phyloP scores from a whole-genome alignment of 2,329 filamentous ascomycete species.

The Ophiosphaerella herpotricha region DNA sequence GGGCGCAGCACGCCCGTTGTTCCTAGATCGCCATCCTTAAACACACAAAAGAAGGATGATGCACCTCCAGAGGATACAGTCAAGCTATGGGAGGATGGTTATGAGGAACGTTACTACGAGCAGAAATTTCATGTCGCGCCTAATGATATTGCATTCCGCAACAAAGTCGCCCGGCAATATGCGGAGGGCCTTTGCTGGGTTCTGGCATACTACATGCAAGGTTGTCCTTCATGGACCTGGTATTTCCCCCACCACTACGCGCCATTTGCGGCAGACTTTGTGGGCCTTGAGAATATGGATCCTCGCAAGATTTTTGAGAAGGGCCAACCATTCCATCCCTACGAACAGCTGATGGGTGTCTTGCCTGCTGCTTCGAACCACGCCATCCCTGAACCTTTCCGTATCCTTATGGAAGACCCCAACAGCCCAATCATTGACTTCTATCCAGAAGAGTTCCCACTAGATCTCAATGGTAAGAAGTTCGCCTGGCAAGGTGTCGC shows the following conservation, averaged over 20 bases:
- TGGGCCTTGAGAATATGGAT: constrained; percentile 76
- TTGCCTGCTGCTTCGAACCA: constrained; percentile 91
- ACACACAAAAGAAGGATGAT: constrained; percentile 51
- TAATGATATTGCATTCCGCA: constrained; percentile 81
- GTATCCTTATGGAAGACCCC: constrained; percentile 83
- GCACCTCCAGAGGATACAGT: constrained; percentile 78
- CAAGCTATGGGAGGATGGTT: constrained; percentile 91
- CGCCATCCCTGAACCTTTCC: constrained; percentile 85
- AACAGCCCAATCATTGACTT: constrained; percentile 96
- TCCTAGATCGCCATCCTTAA: constrained; percentile 52
- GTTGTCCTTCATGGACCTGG: constrained; percentile 98
- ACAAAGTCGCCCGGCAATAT: constrained; percentile 87
- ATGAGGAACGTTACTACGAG: constrained; percentile 93
- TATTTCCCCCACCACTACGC: constrained; percentile 99
- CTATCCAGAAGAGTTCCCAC: constrained; percentile 90
- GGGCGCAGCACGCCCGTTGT: constrained; percentile 62
- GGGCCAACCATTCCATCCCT: constrained; percentile 84
- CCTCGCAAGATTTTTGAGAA: constrained; percentile 73
- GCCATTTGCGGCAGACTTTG: constrained; percentile 94
- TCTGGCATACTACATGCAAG: constrained; percentile 94
- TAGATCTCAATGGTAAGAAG: constrained; percentile 97
- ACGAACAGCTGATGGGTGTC: constrained; percentile 98
- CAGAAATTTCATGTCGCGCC: constrained; percentile 90
- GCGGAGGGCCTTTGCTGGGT: constrained; percentile 96
- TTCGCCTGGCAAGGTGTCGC: constrained; percentile 98